Evolutionary conservation across 768 basidiomycete genomes (phyloP).

Genomic region (Cystofilobasidium bisporidii): DNA sequence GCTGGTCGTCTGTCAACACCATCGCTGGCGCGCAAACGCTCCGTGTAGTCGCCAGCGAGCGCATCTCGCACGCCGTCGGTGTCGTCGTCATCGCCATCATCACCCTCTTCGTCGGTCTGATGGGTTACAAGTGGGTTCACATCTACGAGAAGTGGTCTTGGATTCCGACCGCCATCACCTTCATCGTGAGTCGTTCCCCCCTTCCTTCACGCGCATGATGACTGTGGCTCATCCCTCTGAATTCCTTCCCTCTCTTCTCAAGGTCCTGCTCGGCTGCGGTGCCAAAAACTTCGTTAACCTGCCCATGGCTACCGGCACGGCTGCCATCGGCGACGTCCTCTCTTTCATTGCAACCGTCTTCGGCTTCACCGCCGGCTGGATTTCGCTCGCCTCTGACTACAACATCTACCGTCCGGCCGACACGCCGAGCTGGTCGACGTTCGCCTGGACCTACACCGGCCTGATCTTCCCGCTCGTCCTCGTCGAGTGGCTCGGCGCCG

Average conservation of each 20-base stretch:
- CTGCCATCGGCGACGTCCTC: slow-evolving; percentile 41
- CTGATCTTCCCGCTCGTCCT: slow-evolving; percentile 39
- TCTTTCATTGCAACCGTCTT: slow-evolving; percentile 39
- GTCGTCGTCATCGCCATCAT: slow-evolving; percentile 56
- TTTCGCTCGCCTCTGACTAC: slow-evolving; percentile 38
- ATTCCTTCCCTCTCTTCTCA: slow-evolving; percentile 28
- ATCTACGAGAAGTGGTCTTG: slow-evolving; percentile 36
- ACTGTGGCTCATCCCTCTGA: not conserved
- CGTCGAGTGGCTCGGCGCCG: slow-evolving; percentile 47
- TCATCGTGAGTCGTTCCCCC: slow-evolving; percentile 36
- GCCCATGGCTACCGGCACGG: slow-evolving; percentile 37
- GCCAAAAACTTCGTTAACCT: slow-evolving; percentile 35
- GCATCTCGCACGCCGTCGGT: slow-evolving; percentile 36
- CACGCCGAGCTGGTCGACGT: slow-evolving; percentile 42
- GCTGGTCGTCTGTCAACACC: slow-evolving; percentile 43
- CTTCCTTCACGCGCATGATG: slow-evolving; percentile 13
- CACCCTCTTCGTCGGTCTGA: slow-evolving; percentile 49
- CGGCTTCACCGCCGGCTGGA: slow-evolving; percentile 42
- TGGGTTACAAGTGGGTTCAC: slow-evolving; percentile 28
- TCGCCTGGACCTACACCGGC: slow-evolving; percentile 43
- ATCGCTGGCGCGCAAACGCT: slow-evolving; percentile 34
- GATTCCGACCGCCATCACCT: slow-evolving; percentile 44
- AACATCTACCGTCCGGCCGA: slow-evolving; percentile 44
- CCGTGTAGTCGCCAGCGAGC: slow-evolving; percentile 29
- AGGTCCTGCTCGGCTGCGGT: slow-evolving; percentile 36